Evolutionary conservation across 768 basidiomycete species (phyloP).

Genomic region (Exsudoporus frostii): DNA sequence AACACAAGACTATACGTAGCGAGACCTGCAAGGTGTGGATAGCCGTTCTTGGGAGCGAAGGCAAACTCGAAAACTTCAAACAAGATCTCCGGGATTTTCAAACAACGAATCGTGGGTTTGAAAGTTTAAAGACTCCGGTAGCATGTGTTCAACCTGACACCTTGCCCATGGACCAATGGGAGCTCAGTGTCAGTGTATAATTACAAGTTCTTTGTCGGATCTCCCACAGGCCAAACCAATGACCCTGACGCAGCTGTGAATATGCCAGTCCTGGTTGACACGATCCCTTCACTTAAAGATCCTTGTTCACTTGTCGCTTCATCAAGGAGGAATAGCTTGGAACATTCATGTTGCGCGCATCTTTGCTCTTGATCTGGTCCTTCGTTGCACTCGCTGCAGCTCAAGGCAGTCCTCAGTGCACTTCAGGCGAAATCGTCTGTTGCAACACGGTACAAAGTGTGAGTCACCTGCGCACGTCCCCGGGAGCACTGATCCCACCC

Average conservation of each 20-base stretch:
- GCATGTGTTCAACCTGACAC: not conserved
- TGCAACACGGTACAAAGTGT: slow-evolving; percentile 8
- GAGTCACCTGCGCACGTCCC: not conserved
- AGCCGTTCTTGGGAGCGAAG: not conserved
- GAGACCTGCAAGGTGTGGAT: not conserved
- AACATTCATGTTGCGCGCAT: not conserved
- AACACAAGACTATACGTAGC: too few species aligned
- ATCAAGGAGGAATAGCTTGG: not conserved
- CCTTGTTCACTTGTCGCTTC: not conserved
- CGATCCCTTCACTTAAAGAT: not conserved
- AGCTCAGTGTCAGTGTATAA: not conserved
- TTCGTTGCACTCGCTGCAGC: slow-evolving; percentile 3
- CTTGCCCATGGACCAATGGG: not conserved
- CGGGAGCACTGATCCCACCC: not conserved
- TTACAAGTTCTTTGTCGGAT: not conserved
- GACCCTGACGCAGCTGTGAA: not conserved
- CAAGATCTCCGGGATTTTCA: not conserved
- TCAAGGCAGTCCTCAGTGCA: slow-evolving; percentile 6
- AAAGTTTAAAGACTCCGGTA: not conserved
- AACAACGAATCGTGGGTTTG: not conserved
- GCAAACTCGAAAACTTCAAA: not conserved
- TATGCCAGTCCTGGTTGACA: not conserved
- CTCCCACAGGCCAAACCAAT: not conserved
- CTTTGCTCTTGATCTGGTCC: slow-evolving; percentile 3
- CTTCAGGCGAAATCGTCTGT: slow-evolving; percentile 11